A percentile compares a stretch with the other conserved stretches of the same genome.
These are phyloP conservation scores for Trichoderma semiorbis DNA, from an alignment of 2,329 filamentous ascomycete genomes.

Conservation along the genomic window DNA sequence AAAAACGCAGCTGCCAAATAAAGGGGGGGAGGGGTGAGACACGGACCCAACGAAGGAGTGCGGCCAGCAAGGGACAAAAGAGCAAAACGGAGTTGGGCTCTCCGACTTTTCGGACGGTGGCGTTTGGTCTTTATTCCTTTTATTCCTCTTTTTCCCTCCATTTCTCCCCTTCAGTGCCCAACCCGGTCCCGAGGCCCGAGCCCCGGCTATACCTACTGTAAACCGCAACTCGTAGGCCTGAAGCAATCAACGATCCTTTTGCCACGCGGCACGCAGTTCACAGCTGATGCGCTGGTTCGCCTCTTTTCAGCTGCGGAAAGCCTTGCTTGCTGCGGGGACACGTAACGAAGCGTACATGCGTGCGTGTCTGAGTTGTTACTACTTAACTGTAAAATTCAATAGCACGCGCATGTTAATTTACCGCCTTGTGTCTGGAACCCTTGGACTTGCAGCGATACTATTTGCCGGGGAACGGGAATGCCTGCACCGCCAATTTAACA, in stretches of 20 bases:
- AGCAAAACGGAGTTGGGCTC: constrained; percentile 8
- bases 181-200: not conserved
- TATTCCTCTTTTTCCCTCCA: not conserved
- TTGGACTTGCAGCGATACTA: not conserved
- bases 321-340: constrained; percentile 3
- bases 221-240: not conserved
- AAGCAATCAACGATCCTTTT: not conserved
- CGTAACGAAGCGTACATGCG: constrained; percentile 2
- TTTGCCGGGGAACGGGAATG: not conserved
- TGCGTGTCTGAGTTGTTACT: not conserved
- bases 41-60: not conserved
- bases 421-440: not conserved
- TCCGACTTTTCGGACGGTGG: not conserved
- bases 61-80: not conserved
- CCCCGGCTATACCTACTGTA: not conserved
- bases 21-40: not conserved
- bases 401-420: not conserved
- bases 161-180: not conserved
- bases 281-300: constrained; percentile 13
- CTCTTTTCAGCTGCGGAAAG: constrained; percentile 1
- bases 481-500: constrained; percentile 15
- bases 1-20: not conserved
- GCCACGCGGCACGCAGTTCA: not conserved
- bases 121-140: not conserved
- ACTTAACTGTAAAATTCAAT: not conserved